Conservation (phyloP, 768 basidiomycete species). For the Lentinula boryana region DNA sequence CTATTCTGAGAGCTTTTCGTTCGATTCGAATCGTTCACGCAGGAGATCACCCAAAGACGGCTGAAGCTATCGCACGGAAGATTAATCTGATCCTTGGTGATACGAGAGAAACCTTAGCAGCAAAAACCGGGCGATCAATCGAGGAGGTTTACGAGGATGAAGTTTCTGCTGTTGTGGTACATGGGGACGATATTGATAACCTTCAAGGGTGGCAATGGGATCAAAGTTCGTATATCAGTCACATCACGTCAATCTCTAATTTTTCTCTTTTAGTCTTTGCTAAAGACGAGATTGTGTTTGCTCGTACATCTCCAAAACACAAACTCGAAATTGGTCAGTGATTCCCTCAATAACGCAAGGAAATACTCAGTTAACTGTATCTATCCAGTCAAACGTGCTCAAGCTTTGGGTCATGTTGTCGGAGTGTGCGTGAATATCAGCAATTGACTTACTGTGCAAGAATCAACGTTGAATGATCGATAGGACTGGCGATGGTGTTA, state of each 20-base stretch:
- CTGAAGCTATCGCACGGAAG: constrained; percentile 69
- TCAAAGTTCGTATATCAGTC: constrained; percentile 40
- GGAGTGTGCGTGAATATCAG: constrained; percentile 46
- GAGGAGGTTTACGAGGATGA: constrained; percentile 67
- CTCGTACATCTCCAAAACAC: constrained; percentile 66
- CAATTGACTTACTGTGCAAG: too few relatives aligned
- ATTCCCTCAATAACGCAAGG: background rate
- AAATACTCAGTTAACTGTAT: background rate
- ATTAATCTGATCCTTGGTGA: constrained; percentile 66
- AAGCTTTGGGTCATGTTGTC: constrained; percentile 65
- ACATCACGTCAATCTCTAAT: background rate
- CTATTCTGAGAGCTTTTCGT: background rate
- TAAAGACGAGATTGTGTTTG: constrained; percentile 68
- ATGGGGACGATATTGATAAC: constrained; percentile 61
- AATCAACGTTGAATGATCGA: constrained; percentile 3
- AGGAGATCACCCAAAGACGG: constrained; percentile 71
- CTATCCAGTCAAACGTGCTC: constrained; percentile 58
- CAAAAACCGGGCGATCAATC: constrained; percentile 45
- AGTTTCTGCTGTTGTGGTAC: constrained; percentile 58
- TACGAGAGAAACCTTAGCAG: constrained; percentile 54
- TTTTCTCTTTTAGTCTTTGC: constrained; percentile 41
- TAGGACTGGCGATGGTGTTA: constrained; percentile 69
- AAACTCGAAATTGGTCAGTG: constrained; percentile 64
- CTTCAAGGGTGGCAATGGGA: constrained; percentile 74
- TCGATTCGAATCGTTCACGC: background rate